Percentiles rank a stretch among this genome's conserved stretches.
phyloP scores from a whole-genome alignment of 441 rosid genomes.

The Arabidopsis hybrid region DNA sequence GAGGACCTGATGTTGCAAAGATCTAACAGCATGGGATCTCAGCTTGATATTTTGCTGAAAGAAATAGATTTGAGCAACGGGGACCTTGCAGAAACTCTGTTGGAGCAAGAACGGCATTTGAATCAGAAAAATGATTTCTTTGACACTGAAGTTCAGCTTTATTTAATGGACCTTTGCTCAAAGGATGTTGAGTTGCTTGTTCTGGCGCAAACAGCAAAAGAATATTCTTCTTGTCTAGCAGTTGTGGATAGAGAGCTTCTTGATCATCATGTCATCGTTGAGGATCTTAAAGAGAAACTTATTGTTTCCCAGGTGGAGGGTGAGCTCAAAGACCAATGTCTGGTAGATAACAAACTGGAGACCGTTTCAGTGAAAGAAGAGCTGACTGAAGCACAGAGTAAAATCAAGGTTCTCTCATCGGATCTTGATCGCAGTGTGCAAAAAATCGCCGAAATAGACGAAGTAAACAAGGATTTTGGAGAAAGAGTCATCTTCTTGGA shows the following conservation, averaged over 20 bases:
- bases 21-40: slow-evolving; percentile 81
- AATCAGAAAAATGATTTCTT: slow-evolving; percentile 59
- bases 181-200: slow-evolving; percentile 80
- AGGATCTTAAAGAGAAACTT: slow-evolving; percentile 59
- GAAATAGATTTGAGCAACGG: slow-evolving; percentile 74
- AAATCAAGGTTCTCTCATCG: slow-evolving; percentile 35
- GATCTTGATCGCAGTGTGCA: slow-evolving; percentile 45
- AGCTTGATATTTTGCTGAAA: slow-evolving; percentile 77
- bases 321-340: slow-evolving; percentile 59
- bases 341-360: slow-evolving; percentile 53
- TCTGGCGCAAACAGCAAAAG: slow-evolving; percentile 61
- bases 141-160: slow-evolving; percentile 67
- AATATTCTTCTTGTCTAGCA: slow-evolving; percentile 52
- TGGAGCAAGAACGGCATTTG: slow-evolving; percentile 66
- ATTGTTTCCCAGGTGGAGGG: slow-evolving; percentile 59
- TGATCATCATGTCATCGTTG: slow-evolving; percentile 51
- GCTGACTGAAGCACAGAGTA: slow-evolving; percentile 50
- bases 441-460: slow-evolving; percentile 54
- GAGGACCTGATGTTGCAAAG: slow-evolving; percentile 96
- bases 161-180: slow-evolving; percentile 56
- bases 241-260: slow-evolving; percentile 49
- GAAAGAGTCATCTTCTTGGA: slow-evolving; percentile 61
- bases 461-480: slow-evolving; percentile 45
- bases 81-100: slow-evolving; percentile 59
- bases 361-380: slow-evolving; percentile 41